Evolutionary conservation across 2,329 filamentous ascomycete genomes (phyloP), one percentile per base, ranked within the genome.

Genomic region (Aspergillus ustus): DNA sequence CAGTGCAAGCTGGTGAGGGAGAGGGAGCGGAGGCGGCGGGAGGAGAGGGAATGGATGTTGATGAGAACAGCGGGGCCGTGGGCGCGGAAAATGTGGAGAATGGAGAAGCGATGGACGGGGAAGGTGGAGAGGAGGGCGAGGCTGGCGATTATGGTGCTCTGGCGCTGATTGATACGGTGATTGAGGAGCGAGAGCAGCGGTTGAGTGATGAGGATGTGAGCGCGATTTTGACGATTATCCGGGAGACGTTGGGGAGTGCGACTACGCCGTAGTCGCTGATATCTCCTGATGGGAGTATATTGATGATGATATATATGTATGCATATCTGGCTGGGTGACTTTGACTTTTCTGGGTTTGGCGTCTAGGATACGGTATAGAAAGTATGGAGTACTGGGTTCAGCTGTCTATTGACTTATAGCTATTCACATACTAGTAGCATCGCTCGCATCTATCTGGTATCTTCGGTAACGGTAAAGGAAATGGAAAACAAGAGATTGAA

Each of bases 171-270:
- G 75, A 79, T 66, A 71, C 73, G 44, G 72, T 81, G 28, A 74
- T 81, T 68, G 78, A 81, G 66, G 78, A 80, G 67, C 65, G 77
- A 13, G 77, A 80, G 64, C 73, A 77, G 64, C 69, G 79, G 46
- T 69, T 81, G 45, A 71, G 69, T 17, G 69, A 77, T 57, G 77
- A 78, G 49, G 70, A 79, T 66, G 70, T 79, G 15, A 59, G 62
- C 51, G 67, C 66, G 63, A 72, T 81, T 22, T 62, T 79, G 64
- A 64, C 51, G 28, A 74, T 78, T 63, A 72, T 80, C 61, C 69
- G 72, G 60, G 70, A 77, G 64, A 71, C 72, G 2, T 63, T 80
- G 57, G 70, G 65, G 13, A 29, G 20, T 11, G 49, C 34, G 31
- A 43, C 29, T 7, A 46, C 17, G 25, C 6, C 25, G 29, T 59